Conservation (phyloP, 495 filamentous ascomycete genomes). For the Hypoxylon intermedium region DNA sequence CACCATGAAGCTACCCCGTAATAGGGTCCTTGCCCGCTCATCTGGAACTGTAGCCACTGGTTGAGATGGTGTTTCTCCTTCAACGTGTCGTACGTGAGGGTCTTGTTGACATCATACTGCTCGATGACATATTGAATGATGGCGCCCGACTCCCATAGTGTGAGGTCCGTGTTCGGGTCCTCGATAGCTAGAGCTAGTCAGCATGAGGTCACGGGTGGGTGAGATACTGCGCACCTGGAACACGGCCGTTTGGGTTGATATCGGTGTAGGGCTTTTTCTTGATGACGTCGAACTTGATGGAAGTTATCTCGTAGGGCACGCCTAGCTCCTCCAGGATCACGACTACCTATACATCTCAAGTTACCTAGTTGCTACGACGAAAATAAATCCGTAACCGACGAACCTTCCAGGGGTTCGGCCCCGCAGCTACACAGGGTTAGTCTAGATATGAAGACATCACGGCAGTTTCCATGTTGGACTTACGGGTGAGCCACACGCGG, state of each 20-base stretch:
- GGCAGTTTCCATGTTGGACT: neutral
- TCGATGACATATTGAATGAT: slow-evolving; percentile 72
- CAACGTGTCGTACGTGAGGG: slow-evolving; percentile 58
- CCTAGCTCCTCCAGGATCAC: slow-evolving; percentile 66
- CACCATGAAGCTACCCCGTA: slow-evolving; percentile 59
- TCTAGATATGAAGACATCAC: neutral
- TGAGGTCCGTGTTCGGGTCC: slow-evolving; percentile 52
- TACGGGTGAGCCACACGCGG: slow-evolving; percentile 16
- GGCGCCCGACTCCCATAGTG: slow-evolving; percentile 63
- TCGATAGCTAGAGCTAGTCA: slow-evolving; percentile 36
- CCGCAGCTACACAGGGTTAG: slow-evolving; percentile 26
- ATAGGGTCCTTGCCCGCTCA: slow-evolving; percentile 68
- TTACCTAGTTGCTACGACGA: neutral
- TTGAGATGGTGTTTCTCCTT: slow-evolving; percentile 51
- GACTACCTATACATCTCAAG: slow-evolving; percentile 5
- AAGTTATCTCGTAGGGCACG: slow-evolving; percentile 57
- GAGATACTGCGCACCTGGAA: slow-evolving; percentile 23
- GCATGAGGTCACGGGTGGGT: neutral
- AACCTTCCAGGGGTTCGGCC: slow-evolving; percentile 71
- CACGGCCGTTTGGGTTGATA: slow-evolving; percentile 52
- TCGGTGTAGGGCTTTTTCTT: slow-evolving; percentile 55
- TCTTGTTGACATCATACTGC: slow-evolving; percentile 66
- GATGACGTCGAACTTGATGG: slow-evolving; percentile 50
- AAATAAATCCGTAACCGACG: slow-evolving; percentile 14
- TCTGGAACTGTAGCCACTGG: slow-evolving; percentile 66